Base-by-base conservation (phyloP, 768 basidiomycete species). In the Suillus variegatus region DNA sequence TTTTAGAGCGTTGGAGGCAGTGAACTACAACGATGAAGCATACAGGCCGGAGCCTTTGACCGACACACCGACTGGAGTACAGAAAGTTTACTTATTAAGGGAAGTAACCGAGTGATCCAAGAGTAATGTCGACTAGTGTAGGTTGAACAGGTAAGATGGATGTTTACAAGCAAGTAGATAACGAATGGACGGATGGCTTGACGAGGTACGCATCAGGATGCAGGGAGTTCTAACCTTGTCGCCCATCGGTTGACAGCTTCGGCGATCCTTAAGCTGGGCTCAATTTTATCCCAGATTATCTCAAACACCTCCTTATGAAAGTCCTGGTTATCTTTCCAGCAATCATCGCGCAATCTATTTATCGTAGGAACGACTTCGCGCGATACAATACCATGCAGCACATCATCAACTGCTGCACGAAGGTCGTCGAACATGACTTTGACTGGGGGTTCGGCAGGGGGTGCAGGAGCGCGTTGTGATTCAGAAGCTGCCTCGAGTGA, bases 201-300 rank as follows among this genome's bases (percentile, higher is more conserved):
- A 25, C 13, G 40, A 13, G 6, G 25, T 20, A 20, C 2, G 3
- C 28, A 32, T 43, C 43, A 60, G 1, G 41, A 32, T 60, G 58
- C 43, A 60, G 40, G 40, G 28, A 28, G 41, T 12, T 43, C 58
- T 20, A 60, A 43, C 25, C 6, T 43, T 32, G 41, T 4, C 28
- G 41, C 41, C 58, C 58, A 60, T 6, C 41, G 40, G 58, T 60
- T 28, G 58, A 60, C 58, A 6, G 41, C 58, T 28, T 60, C 41
- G 7, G 41, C 9, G 12, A 60, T 41, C 25, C 43, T 60, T 20
- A 60, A 60, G 58, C 40, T 12, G 41, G 58, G 58, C 1, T 43
- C 28, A 20, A 60, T 28, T 18, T 10, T 18, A 32, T 60, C 58
- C 58, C 58, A 60, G 18, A 60, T 60, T 32, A 41, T 8, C 58